Base-by-base conservation (phyloP, 148 eudicot genomes). In the Beta vulgaris region DNA sequence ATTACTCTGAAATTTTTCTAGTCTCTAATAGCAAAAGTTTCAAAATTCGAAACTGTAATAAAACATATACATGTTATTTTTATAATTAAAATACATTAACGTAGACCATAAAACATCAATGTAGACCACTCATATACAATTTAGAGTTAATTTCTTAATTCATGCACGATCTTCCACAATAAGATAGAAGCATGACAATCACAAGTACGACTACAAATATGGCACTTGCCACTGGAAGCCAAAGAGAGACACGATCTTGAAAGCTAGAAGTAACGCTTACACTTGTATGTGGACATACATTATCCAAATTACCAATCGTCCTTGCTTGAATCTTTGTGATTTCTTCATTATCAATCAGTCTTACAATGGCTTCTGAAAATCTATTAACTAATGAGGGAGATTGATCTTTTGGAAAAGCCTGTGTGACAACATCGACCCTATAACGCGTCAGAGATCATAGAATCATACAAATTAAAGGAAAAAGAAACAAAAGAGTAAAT, bases 351-450 rank as follows among this genome's bases (percentile, higher is more conserved):
- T 71, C 74, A 37, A 35, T 54, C 29, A 71, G 18, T 36, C 14
- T 31, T 29, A 73, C 49, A 16, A 73, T 73, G 21, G 57, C 68
- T 4, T 44, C 66, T 29, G 76, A 73, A 12, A 73, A 36, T 42
- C 5, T 9, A 10, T 44, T 23, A 44, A 31, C 58, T 36, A 58
- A 59, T 28, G 63, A 7, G 3, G 63, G 36, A 31, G 68, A 19
- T 19, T 60, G 68, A 43, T 60, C 75, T 44, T 14, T 55, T 6
- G 21, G 75, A 37, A 72, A 72, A 72, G 65, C 75, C 75, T 72
- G 49, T 5, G 4, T 44, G 11, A 44, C n/a, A 68, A 58, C n/a
- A n/a, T n/a, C n/a, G n/a, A n/a, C n/a, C n/a, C n/a, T n/a, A n/a
- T n/a, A n/a, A n/a, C n/a, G n/a, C n/a, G n/a, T n/a, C n/a, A n/a